These are phyloP conservation scores for Trichoderma atrobrunneum DNA, from an alignment of 2,329 filamentous ascomycete genomes.

Conservation along the genomic window DNA sequence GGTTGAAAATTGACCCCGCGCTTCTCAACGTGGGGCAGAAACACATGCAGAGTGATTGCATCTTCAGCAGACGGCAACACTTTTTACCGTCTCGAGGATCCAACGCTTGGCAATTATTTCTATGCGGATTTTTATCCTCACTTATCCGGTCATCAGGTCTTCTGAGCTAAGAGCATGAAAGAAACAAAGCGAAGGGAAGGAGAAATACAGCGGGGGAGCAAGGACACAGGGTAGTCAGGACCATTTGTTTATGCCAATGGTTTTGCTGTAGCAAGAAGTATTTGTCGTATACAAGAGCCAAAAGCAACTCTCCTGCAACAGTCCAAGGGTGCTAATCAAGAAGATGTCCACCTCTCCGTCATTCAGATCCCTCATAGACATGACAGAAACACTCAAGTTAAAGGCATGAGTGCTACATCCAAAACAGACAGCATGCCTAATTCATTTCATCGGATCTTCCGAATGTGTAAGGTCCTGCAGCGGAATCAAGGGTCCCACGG, in stretches of 20 bases:
- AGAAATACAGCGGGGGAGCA: neutral
- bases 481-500: neutral
- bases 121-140: neutral
- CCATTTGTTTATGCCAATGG: neutral
- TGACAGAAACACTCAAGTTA: neutral
- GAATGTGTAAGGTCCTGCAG: neutral
- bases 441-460: neutral
- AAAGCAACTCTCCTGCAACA: neutral
- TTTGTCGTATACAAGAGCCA: neutral
- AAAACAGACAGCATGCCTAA: neutral
- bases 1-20: constrained; percentile 1
- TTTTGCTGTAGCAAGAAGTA: neutral
- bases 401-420: neutral
- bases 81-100: neutral
- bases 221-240: neutral
- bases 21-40: constrained; percentile 3
- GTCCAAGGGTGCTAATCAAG: neutral
- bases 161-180: neutral
- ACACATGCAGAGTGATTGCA: neutral
- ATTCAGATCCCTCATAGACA: neutral
- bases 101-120: neutral
- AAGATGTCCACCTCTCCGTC: neutral
- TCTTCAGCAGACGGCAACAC: neutral
- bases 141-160: neutral
- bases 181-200: neutral